Evolutionary conservation across 2,329 filamentous ascomycete species (phyloP), one percentile per base, ranked within the genome.

Genomic region (Tolypocladium cylindrosporum): DNA sequence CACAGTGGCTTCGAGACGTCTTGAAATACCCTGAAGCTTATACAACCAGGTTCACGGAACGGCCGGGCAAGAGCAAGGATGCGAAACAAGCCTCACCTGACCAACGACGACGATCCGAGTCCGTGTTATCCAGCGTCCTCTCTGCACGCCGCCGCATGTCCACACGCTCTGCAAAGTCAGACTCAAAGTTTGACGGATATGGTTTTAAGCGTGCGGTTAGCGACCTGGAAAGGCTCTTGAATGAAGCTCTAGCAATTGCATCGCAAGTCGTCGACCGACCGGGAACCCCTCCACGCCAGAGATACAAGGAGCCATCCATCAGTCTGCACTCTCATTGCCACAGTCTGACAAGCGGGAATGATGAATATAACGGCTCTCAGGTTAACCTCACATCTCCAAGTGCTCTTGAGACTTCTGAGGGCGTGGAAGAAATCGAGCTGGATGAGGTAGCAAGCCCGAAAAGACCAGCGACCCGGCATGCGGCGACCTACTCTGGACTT

Each of bases 221-320:
- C 41, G 74, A 79, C 58, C 67, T 81, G 34, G 77, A 81, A 59
- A 68, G 72, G 31, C 71, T 81, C 21, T 63, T 81, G 7, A 73
- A 69, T 39, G 77, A 81, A 64, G 77, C 77, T 13, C 62, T 80
- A 10, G 66, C 70, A 2, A 65, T 80, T 48, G 77, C 76, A 13
- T 70, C 73, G 21, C 70, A 76, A 55, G 73, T 70, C 13, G 68
- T 73, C 5, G 71, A 73, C 39, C 65, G 61, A 13, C 67, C 72
- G 19, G 66, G 70, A 41, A 58, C 55, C 37, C 36, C 61, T 41
- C 51, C 56, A 34, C 55, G 54, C 34, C 56, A 58, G 40, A 50
- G 60, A 27, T 21, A 63, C 34, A 58, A 60, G 53, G 62, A 57
- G n/a, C 58, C 59, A 8, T 63, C 58, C 4, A 55, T 57, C 13